Base-by-base conservation (phyloP, 768 basidiomycete genomes). In the Dioszegia aurantiaca region DNA sequence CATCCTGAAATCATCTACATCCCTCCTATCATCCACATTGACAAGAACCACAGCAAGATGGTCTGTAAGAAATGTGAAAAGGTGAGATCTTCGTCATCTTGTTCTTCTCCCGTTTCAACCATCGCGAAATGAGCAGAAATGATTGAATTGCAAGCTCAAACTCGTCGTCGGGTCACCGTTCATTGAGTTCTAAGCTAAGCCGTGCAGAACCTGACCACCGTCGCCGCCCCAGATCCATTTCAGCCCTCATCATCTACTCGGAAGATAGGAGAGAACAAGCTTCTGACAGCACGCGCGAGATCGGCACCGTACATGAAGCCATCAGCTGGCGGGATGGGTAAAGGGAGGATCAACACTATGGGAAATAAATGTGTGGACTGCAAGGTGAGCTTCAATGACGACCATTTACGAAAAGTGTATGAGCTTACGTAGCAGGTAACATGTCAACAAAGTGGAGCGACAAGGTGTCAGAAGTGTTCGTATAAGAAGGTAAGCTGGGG, bases 21-120 rank as follows among this genome's bases (percentile, higher is more conserved):
- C 44, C 23, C 44, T 24, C 41, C 6, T 19, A 27, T 24, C 36
- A 33, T 14, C 33, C 14, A 33, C 14, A 33, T 14, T 33, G 6
- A 33, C 33, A 6, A 6, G 14, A 6, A 33, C 16, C 27, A 16
- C 40, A 16, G 14, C 60, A 72, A 44, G 37, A 78, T 78, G 77
- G 77, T 78, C 8, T 78, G 77, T 65, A 75, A 73, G 46, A 77
- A 76, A 60, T 78, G 77, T 47, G 77, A 78, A 58, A 75, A 76
- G 63, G 74, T 69, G 30, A 59, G 61, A 24, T 51, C n/a, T 33
- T 9, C 23, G 27, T 11, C 28, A 10, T 42, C 40, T 42, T 21
- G 40, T 17, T 8, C 40, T n/a, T 8, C 40, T n/a, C 5, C 40
- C 21, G 8, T 14, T 27, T 23, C n/a, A 24, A 1, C 9, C 11